Evolutionary conservation across 2,329 filamentous ascomycete genomes (phyloP), one percentile per base, ranked within the genome.

Genomic region (Alternaria sp.): DNA sequence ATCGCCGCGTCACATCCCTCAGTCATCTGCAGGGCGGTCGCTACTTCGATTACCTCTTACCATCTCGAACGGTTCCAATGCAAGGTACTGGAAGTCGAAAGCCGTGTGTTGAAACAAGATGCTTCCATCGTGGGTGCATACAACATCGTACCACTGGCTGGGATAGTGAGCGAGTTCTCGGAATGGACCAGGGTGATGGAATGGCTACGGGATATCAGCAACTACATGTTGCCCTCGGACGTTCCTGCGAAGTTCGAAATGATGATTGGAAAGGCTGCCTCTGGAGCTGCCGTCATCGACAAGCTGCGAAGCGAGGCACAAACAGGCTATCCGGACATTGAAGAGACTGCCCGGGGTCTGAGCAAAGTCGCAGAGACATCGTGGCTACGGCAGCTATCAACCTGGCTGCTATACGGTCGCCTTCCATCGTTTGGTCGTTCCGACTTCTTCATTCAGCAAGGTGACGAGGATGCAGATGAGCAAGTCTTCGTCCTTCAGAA

Each of bases 381-480:
- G 9, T 99, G 96, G 96, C 83, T 98, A 74, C 92, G 93, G 78
- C 93, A 97, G 75, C 85, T 96, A 11, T 92, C 93, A 5, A 91
- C 92, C 25, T 99, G 95, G 95, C 86, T 98, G 9, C 81, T 98
- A 13, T 96, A 97, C 77, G 96, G 96, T 6, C 89, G 91, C 54
- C 81, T 97, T 61, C 94, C 95, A 0, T 86, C 86, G 13, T 90
- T 92, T 76, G 93, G 93, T 3, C 87, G 85, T 6, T 85, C 87
- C n/a, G 95, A 98, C 79, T 98, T 98, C 77, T 97, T 97, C 76
- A 88, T 98, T 19, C 73, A 79, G 25, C 72, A 76, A 54, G 73
- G 80, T 54, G 77, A 77, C 25, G 73, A 77, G 44, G 71, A 80
- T 57, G 49, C 58, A 1, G 67, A 78, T 46, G 75, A 82, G 49